phyloP scores from a whole-genome alignment of 345 rosid genomes.

The Citrus medica region DNA sequence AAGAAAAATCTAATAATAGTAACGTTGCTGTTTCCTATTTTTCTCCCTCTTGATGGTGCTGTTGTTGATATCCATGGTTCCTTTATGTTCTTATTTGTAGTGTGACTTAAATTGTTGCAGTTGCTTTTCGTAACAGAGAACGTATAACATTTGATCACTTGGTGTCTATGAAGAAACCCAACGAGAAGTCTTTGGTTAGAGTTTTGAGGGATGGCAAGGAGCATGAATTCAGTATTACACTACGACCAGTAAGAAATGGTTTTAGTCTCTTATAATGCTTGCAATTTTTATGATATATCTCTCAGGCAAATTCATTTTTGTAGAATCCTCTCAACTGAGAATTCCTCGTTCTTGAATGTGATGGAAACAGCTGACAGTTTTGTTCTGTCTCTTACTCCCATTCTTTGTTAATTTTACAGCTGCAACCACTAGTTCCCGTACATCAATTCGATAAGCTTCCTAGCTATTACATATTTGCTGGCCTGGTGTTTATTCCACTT shows the following conservation, averaged over 20 bases:
- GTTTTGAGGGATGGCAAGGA: conserved; percentile 65
- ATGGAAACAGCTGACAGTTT: not conserved
- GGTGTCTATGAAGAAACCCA: conserved; percentile 88
- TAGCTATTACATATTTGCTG: conserved; percentile 94
- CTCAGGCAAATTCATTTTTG: not conserved
- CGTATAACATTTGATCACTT: conserved; percentile 84
- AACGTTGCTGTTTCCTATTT: too few species aligned
- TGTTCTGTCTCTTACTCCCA: not conserved
- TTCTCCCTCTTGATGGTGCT: too few species aligned
- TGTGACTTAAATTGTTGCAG: conserved; percentile 34
- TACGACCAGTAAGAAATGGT: conserved; percentile 62
- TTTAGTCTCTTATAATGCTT: not conserved
- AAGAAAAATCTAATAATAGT: too few species aligned
- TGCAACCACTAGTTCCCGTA: conserved; percentile 87
- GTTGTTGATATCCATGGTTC: too few species aligned
- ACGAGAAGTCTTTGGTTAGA: conserved; percentile 57
- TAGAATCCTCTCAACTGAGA: not conserved
- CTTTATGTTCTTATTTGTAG: conserved; percentile 4
- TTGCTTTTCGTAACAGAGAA: conserved; percentile 82
- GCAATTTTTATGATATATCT: not conserved
- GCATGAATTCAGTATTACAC: conserved; percentile 51
- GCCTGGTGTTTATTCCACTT: conserved; percentile 78
- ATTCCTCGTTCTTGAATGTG: not conserved
- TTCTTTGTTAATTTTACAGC: conserved; percentile 38
- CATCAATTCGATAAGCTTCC: conserved; percentile 86